phyloP scores from a whole-genome alignment of 371 early-diverging fungal species.

The Saksenaea vasiformis region DNA sequence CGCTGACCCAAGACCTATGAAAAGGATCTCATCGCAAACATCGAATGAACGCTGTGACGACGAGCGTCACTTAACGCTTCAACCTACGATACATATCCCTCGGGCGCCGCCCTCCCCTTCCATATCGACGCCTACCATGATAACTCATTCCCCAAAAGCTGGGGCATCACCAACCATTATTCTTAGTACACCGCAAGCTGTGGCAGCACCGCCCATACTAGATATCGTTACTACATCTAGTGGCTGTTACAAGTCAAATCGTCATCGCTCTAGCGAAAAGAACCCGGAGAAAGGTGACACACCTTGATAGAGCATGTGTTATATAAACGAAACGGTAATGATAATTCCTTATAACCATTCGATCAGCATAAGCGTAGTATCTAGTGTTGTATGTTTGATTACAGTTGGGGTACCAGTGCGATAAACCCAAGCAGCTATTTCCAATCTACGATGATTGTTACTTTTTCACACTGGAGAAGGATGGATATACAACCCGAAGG shows the following conservation, averaged over 20 bases:
- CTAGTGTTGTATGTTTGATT: no score
- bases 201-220: conserved; percentile 37
- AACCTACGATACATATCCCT: conserved; percentile 19
- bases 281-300: neutral
- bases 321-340: neutral
- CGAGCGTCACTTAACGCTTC: conserved; percentile 22
- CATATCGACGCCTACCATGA: neutral
- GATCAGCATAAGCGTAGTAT: no score
- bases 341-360: neutral
- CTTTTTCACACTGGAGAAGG: no score
- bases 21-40: conserved; percentile 14
- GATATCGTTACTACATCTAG: conserved; percentile 43
- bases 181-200: conserved; percentile 31
- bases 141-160: conserved; percentile 18
- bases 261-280: neutral
- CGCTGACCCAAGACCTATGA: conserved; percentile 1
- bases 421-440: no score
- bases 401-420: no score
- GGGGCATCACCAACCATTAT: conserved; percentile 23
- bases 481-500: no score
- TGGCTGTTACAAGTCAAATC: conserved; percentile 16
- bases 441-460: no score
- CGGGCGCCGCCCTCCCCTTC: conserved; percentile 10
- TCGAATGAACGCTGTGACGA: conserved; percentile 1
- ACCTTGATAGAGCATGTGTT: neutral